Base-by-base conservation (phyloP, 2,329 filamentous ascomycete genomes). In the Sarocladium brachiariae region DNA sequence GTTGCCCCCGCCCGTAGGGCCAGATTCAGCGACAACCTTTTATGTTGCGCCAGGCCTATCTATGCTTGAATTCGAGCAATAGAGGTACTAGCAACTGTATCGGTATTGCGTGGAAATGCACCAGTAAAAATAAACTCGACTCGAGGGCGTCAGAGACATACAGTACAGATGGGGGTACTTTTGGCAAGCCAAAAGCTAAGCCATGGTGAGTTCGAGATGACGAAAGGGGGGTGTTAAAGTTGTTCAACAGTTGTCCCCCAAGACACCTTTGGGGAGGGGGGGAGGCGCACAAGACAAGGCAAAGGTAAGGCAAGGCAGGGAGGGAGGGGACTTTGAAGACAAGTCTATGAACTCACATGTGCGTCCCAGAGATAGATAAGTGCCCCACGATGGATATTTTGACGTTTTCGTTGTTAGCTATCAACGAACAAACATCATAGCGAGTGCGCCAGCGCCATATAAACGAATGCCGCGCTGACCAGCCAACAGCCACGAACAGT, bases 171-270 rank as follows among this genome's bases (percentile, higher is more conserved):
- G 18, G 7, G 21, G 39, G 39, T 19, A 45, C 25, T 33, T 31
- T 33, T 31, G 25, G 43, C 18, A 11, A 47, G 27, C 27, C 6
- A 47, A 19, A 30, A 16, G 43, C 43, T 25, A 47, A 16, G 25
- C 43, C 43, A 27, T 19, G 13, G 13, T 9, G 11, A 14, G 19
- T 47, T 8, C 10, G 5, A 31, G 3, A 47, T 47, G 43, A 47
- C 43, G 25, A 47, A 47, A 47, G 43, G 43, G 43, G 43, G 43
- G 43, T 33, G 43, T 23, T 10, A 47, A 43, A 23, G 6, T 30
- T 45, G 39, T 5, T 45, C 10, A 7, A 8, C 16, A 39, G 19
- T 7, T 4, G 16, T 23, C 39, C 38, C 18, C 39, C 6, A 24
- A 27, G 21, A 45, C 21, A 45, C 39, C 25, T 24, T 45, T 24